Evolutionary conservation across 257 asterid genomes (phyloP).

Genomic region (Primulina tabacum): DNA sequence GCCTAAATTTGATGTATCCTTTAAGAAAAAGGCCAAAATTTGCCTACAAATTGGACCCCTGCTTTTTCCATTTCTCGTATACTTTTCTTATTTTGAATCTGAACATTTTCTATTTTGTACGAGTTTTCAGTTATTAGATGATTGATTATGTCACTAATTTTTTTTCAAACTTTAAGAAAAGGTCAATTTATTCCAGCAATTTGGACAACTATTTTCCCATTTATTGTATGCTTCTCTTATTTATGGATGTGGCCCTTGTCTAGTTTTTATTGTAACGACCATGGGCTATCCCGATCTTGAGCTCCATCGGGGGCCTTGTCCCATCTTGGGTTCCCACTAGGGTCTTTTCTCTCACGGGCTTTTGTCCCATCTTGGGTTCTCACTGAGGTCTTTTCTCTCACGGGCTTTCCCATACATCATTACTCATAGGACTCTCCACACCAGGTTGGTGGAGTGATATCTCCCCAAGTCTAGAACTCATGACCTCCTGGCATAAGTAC

Average conservation of each 20-base stretch:
- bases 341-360: too few relatives aligned
- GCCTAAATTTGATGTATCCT: background rate
- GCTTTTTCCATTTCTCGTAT: background rate
- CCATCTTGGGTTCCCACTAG: too few relatives aligned
- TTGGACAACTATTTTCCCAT: background rate
- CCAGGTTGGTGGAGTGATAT: too few relatives aligned
- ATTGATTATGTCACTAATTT: background rate
- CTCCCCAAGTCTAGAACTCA: too few relatives aligned
- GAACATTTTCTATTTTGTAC: background rate
- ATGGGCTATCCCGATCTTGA: too few relatives aligned
- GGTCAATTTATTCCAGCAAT: background rate
- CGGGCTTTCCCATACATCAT: too few relatives aligned
- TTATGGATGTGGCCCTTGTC: background rate
- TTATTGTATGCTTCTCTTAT: background rate
- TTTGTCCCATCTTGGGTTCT: too few relatives aligned
- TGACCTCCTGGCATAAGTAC: too few relatives aligned
- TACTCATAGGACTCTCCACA: too few relatives aligned
- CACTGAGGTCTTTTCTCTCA: too few relatives aligned
- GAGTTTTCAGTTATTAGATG: background rate
- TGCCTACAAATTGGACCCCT: background rate
- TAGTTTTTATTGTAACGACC: too few relatives aligned
- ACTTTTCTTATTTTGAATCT: background rate
- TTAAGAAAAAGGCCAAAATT: background rate
- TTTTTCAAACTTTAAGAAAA: background rate
- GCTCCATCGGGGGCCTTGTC: too few relatives aligned